Evolutionary conservation across 1,139 yeast species (phyloP).

Genomic region (Geotrichum cucujoidarum): DNA sequence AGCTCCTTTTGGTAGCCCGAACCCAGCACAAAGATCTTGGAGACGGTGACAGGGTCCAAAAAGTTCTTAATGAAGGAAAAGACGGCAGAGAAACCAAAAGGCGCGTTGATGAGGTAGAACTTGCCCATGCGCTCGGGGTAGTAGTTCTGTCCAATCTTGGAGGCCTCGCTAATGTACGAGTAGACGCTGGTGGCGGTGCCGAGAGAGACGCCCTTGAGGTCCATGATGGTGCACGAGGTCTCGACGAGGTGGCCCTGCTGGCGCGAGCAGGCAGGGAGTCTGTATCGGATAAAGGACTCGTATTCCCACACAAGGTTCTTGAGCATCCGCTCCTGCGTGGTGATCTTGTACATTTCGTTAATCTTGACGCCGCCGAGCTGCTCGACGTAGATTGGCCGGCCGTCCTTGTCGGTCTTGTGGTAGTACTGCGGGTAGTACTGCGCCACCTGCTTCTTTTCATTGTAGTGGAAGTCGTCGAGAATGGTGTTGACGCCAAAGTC

Average conservation of each 20-base stretch:
- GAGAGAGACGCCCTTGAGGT: slow-evolving; percentile 88
- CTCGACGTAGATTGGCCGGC: slow-evolving; percentile 92
- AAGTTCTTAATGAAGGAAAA: slow-evolving; percentile 87
- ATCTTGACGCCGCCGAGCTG: slow-evolving; percentile 89
- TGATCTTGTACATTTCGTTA: slow-evolving; percentile 85
- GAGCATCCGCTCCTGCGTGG: slow-evolving; percentile 94
- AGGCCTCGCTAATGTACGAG: slow-evolving; percentile 86
- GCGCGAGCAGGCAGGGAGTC: slow-evolving; percentile 95
- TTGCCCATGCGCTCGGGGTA: slow-evolving; percentile 99
- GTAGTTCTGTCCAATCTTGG: slow-evolving; percentile 90
- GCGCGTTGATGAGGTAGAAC: slow-evolving; percentile 92
- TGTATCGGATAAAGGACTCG: slow-evolving; percentile 75
- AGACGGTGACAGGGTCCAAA: slow-evolving; percentile 96
- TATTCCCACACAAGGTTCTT: slow-evolving; percentile 96
- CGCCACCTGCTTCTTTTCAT: slow-evolving; percentile 86
- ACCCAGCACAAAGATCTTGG: slow-evolving; percentile 87
- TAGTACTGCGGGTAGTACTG: slow-evolving; percentile 91
- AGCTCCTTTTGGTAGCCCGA: slow-evolving; percentile 72
- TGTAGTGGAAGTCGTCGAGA: slow-evolving; percentile 78
- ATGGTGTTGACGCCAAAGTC: slow-evolving; percentile 85
- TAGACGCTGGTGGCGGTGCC: slow-evolving; percentile 80
- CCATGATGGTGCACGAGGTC: slow-evolving; percentile 94
- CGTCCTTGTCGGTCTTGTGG: slow-evolving; percentile 94
- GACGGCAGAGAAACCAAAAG: slow-evolving; percentile 94
- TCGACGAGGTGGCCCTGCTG: slow-evolving; percentile 72